Base-by-base conservation (phyloP, 257 asterid genomes). In the Avicennia marina region DNA sequence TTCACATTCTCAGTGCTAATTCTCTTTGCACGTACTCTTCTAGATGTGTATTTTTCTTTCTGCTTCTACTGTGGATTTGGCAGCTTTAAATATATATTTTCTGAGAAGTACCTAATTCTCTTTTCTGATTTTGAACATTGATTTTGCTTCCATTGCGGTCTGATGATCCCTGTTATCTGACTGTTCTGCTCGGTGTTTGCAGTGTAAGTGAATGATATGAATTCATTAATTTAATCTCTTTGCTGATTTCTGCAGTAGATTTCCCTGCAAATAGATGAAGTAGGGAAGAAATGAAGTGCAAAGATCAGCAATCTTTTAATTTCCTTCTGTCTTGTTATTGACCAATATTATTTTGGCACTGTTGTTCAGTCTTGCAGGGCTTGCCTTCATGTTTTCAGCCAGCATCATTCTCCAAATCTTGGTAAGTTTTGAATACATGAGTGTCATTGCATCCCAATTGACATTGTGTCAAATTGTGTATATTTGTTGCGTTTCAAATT, bases 341-440 rank as follows among this genome's bases (percentile, higher is more conserved):
- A 50, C 36, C 29, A 19, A 31, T 64, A 60, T 55, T 71, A 58
- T 66, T 60, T 38, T 70, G 33, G 48, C 39, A 29, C 8, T 8
- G 8, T 29, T 63, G 47, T 64, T n/a, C 96, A 93, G 97, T 76
- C 99, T 93, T 71, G 96, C 94, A 44, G 99, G 99, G 65, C 95
- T 93, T 60, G 99, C 99, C 29, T 93, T 89, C 75, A 89, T 89
- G 99, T 93, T 93, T 79, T 93, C 97, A 13, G 41, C 97, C 40
- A 89, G 97, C 80, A 79, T 93, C 67, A 69, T 93, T 76, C 87
- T 93, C 66, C 99, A 89, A 66, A 81, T 93, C 67, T 65, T 93
- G 95, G 99, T 93, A 75, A 25, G 89, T 77, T 51, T 61, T 22
- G 13, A 26, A 45, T 26, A 40, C 40, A 11, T 20, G n/a, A n/a